Conservation (phyloP, 2,329 filamentous ascomycete genomes). For the Raffaelea ambrosiae region DNA sequence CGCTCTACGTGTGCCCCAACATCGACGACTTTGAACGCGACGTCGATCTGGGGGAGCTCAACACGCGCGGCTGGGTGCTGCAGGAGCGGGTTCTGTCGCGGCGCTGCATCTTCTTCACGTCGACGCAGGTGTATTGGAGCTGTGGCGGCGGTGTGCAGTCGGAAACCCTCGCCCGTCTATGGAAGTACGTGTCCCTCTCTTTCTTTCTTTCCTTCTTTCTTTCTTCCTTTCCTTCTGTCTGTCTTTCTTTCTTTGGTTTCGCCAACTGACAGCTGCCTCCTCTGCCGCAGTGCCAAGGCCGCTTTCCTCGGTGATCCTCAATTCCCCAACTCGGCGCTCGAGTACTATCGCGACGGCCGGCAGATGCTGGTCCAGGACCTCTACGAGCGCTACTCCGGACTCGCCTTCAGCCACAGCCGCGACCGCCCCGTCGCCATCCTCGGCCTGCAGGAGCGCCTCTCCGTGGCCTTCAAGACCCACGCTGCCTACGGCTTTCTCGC, state of each 20-base stretch:
- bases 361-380: conserved; percentile 15
- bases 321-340: conserved; percentile 14
- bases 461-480: conserved; percentile 12
- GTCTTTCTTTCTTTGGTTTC: background rate
- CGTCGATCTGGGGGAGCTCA: conserved; percentile 22
- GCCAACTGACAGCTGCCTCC: background rate
- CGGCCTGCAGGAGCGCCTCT: conserved; percentile 20
- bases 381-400: conserved; percentile 21
- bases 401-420: conserved; percentile 10
- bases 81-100: conserved; percentile 28
- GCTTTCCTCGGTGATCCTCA: conserved; percentile 19
- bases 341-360: conserved; percentile 9
- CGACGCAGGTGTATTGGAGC: conserved; percentile 27
- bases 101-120: conserved; percentile 27
- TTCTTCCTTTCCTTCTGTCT: background rate
- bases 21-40: conserved; percentile 25
- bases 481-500: conserved; percentile 23
- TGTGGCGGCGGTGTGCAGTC: conserved; percentile 26
- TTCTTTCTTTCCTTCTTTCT: background rate
- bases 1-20: conserved; percentile 18
- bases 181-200: conserved; percentile 20
- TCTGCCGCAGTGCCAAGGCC: conserved; percentile 3
- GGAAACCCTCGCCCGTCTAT: conserved; percentile 23
- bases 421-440: conserved; percentile 22
- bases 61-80: conserved; percentile 28